Evolutionary conservation across 495 filamentous ascomycete species (phyloP).

Genomic region (Elasticomyces elasticus): DNA sequence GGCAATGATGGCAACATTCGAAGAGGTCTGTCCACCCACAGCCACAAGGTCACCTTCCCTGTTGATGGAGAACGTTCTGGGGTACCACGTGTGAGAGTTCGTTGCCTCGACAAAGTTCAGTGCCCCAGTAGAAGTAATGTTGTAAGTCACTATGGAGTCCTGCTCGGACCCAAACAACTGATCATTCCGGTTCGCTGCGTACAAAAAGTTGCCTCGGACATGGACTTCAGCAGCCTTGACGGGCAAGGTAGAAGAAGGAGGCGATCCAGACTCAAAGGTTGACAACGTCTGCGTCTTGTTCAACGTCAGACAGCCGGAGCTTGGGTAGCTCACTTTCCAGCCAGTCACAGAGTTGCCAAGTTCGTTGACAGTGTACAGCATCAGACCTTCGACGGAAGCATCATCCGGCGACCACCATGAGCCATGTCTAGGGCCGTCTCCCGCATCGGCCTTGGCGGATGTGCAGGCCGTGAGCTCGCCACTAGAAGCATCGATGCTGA

Average conservation of each 20-base stretch:
- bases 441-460: slow-evolving; percentile 14
- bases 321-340: slow-evolving; percentile 23
- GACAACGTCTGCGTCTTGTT: slow-evolving; percentile 13
- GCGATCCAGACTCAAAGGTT: slow-evolving; percentile 27
- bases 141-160: slow-evolving; percentile 38
- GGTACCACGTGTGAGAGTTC: slow-evolving; percentile 31
- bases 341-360: slow-evolving; percentile 23
- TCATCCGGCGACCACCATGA: slow-evolving; percentile 22
- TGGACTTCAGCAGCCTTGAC: slow-evolving; percentile 40
- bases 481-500: slow-evolving; percentile 19
- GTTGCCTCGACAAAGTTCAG: slow-evolving; percentile 26
- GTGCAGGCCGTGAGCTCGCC: slow-evolving; percentile 13
- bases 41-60: slow-evolving; percentile 25
- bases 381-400: not conserved
- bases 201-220: slow-evolving; percentile 39
- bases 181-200: slow-evolving; percentile 52
- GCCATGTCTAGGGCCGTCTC: slow-evolving; percentile 29
- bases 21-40: slow-evolving; percentile 24
- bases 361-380: slow-evolving; percentile 25
- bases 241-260: slow-evolving; percentile 6
- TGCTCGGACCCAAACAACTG: slow-evolving; percentile 30
- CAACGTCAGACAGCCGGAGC: slow-evolving; percentile 18
- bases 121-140: slow-evolving; percentile 15
- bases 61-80: slow-evolving; percentile 31
- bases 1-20: slow-evolving; percentile 14